Evolutionary conservation across 495 filamentous ascomycete species (phyloP), one percentile per base, ranked within the genome.

Genomic region (Daldinia bambusicola): DNA sequence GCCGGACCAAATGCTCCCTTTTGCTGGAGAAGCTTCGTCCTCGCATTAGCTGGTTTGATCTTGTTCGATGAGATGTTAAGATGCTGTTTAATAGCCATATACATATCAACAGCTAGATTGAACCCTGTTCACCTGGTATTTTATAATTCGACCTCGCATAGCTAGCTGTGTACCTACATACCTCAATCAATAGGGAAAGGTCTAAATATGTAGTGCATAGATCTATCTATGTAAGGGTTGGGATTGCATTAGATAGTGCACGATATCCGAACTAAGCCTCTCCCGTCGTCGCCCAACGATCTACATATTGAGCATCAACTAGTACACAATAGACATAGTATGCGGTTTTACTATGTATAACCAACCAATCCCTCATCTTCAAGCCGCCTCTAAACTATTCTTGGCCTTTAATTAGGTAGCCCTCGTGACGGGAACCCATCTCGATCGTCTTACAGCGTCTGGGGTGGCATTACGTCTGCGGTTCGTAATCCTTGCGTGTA

Each of bases 401-500:
- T 12, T 16, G 31, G 26, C 32, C 32, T 18, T 56, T 56, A 56
- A 7, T 20, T 20, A 37, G n/a, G n/a, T n/a, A n/a, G 0, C 7
- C 50, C 60, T 36, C 66, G 60, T 64, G 70, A 69, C 53, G 26
- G 51, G 30, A n/a, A 16, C 53, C 59, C 52, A 70, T 66, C 66
- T 69, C 70, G 70, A 69, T 69, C 66, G 53, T 55, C 51, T 10
- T 38, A 37, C 40, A 55, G 61, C 12, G 67, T 51, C 67, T 53
- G 52, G 55, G 20, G 61, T 55, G 69, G 69, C 58, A 71, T 71
- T 71, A 71, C 69, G 69, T 71, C 63, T 50, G 10, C 13, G n/a
- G 30, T 51, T 59, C 53, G 63, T 66, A 66, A 66, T 45, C 30
- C 57, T 52, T 66, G 50, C 26, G 30, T 36, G 34, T 58, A 43